A percentile compares a stretch with the other conserved stretches of the same genome.
Conservation (phyloP, 345 rosid genomes). For the Eucalyptus regnans region DNA sequence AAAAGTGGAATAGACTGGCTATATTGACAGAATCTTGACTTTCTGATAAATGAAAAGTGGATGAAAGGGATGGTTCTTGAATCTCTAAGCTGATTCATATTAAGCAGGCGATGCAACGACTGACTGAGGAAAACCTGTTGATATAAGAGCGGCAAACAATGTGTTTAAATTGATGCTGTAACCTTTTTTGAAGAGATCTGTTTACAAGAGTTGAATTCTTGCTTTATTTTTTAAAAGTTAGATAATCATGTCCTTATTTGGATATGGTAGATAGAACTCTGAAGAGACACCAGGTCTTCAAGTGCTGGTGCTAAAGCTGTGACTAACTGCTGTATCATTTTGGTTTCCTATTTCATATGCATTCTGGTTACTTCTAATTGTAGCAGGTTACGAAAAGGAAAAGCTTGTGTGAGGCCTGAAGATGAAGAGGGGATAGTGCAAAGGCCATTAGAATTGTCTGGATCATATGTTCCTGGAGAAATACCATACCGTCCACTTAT, state of each 20-base stretch:
- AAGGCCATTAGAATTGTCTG: conserved; percentile 30
- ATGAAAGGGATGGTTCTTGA: neutral
- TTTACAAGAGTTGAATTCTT: neutral
- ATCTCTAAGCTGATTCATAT: neutral
- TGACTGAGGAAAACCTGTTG: neutral
- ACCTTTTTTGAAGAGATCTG: neutral
- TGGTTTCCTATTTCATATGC: neutral
- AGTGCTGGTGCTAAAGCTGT: neutral
- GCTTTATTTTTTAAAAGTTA: neutral
- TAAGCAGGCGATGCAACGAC: neutral
- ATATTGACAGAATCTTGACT: neutral
- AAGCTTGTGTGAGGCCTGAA: conserved; percentile 84
- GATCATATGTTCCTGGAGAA: conserved; percentile 41
- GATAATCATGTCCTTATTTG: neutral
- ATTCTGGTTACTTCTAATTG: neutral
- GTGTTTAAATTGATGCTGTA: neutral
- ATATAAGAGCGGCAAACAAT: neutral
- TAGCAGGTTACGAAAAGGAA: conserved; percentile 78
- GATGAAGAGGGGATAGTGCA: conserved; percentile 41
- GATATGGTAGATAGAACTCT: neutral
- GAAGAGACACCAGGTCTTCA: neutral
- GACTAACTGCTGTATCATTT: neutral
- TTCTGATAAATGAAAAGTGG: neutral
- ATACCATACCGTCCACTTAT: conserved; percentile 87
- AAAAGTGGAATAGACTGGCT: neutral